phyloP scores from a whole-genome alignment of 768 basidiomycete species.

The Chalciporus sphaerocephalus region DNA sequence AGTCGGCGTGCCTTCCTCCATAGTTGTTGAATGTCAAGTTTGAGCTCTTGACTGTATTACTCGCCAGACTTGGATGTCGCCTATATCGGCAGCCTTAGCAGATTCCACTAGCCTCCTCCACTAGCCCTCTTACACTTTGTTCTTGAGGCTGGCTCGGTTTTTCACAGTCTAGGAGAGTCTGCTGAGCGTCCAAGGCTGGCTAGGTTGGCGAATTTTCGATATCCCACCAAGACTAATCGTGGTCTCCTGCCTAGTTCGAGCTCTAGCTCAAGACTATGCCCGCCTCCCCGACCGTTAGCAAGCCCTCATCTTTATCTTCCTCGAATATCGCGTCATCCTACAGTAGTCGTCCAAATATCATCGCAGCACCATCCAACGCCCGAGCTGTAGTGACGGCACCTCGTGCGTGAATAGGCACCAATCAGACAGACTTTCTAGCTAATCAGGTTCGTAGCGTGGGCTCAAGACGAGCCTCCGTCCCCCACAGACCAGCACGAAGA shows the following conservation, averaged over 20 bases:
- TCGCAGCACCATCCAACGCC: conserved; percentile 37
- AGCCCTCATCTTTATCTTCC: conserved; percentile 25
- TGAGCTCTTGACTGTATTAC: background rate
- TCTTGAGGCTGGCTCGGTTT: no score
- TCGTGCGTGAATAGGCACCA: conserved; percentile 43
- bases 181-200: no score
- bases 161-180: no score
- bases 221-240: no score
- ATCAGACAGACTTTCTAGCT: conserved; percentile 1
- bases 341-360: conserved; percentile 25
- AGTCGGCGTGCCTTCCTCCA: conserved; percentile 70
- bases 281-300: conserved; percentile 12
- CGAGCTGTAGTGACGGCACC: conserved; percentile 63
- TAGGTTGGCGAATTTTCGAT: background rate
- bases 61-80: background rate
- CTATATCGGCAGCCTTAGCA: no score
- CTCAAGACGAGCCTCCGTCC: conserved; percentile 76
- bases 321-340: conserved; percentile 26
- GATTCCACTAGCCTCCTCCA: no score
- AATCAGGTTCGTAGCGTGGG: conserved; percentile 58
- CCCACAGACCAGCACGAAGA: conserved; percentile 48
- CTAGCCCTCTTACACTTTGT: no score
- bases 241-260: no score
- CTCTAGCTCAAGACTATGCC: conserved; percentile 18
- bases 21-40: conserved; percentile 24